Percentiles rank a stretch among this genome's conserved stretches.
These are phyloP conservation scores for Syncephalastrum monosporum DNA, from an alignment of 371 early-diverging fungal species.

Conservation along the genomic window DNA sequence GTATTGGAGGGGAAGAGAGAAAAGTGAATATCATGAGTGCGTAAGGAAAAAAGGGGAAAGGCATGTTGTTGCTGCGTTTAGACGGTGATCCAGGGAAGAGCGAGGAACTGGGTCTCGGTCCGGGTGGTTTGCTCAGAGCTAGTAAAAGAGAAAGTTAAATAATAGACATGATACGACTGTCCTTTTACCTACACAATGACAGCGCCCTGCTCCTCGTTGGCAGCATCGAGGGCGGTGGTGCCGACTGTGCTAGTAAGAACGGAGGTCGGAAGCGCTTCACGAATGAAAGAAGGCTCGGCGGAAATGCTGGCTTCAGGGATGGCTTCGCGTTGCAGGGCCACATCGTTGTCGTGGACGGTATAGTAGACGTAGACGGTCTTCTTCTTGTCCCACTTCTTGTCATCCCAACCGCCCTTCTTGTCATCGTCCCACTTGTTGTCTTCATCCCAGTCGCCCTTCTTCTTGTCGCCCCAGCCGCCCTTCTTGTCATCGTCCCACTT, in stretches of 20 bases:
- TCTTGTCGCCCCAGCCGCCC: conserved; percentile 7
- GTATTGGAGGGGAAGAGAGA: too few relatives aligned
- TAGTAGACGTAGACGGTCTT: conserved; percentile 30
- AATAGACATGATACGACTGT: too few relatives aligned
- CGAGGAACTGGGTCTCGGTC: background rate
- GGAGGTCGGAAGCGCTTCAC: background rate
- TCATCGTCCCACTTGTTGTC: conserved; percentile 14
- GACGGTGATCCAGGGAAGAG: conserved; percentile 1
- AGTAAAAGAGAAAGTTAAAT: too few relatives aligned
- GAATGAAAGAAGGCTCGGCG: background rate
- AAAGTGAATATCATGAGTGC: too few relatives aligned
- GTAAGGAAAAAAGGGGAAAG: too few relatives aligned
- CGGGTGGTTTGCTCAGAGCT: background rate
- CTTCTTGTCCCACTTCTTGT: conserved; percentile 6
- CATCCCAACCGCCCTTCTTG: background rate
- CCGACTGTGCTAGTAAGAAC: conserved; percentile 5
- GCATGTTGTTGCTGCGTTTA: too few relatives aligned
- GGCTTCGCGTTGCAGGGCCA: background rate
- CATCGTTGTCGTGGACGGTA: conserved; percentile 14
- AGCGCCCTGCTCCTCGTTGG: background rate
- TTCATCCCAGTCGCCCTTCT: conserved; percentile 20
- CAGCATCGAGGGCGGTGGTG: background rate
- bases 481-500: background rate
- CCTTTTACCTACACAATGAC: too few relatives aligned
- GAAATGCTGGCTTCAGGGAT: conserved; percentile 1